Conservation (phyloP, 805 yeast species). For the Kodamaea neixiangensis region DNA sequence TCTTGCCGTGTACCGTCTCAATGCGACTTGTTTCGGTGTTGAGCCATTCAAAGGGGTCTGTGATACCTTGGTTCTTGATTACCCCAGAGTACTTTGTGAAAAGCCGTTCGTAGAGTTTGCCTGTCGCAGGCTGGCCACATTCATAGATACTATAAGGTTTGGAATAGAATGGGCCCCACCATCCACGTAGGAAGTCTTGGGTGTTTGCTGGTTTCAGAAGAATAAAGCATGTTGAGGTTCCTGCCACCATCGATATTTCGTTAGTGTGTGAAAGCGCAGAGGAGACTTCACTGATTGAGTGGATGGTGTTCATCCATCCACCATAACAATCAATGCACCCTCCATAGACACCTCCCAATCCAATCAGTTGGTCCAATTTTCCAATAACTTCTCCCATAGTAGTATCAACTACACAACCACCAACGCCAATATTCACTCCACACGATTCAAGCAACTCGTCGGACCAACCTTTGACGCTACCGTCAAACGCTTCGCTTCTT, state of each 20-base stretch:
- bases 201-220: conserved; percentile 13
- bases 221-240: conserved; percentile 61
- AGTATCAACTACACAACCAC: conserved; percentile 23
- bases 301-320: conserved; percentile 40
- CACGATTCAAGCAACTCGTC: conserved; percentile 26
- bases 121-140: conserved; percentile 61
- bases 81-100: conserved; percentile 32
- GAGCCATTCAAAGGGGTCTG: conserved; percentile 16
- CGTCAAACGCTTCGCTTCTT: conserved; percentile 48
- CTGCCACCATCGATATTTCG: conserved; percentile 54
- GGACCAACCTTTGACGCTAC: conserved; percentile 59
- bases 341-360: conserved; percentile 29
- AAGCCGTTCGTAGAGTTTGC: conserved; percentile 50
- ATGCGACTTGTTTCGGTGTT: conserved; percentile 24
- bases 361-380: conserved; percentile 18
- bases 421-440: conserved; percentile 17
- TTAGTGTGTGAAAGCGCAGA: not conserved
- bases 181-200: conserved; percentile 35
- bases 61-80: not conserved
- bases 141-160: conserved; percentile 41
- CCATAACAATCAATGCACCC: conserved; percentile 65
- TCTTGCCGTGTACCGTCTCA: conserved; percentile 20
- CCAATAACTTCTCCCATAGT: conserved; percentile 6
- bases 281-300: not conserved
- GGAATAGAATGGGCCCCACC: conserved; percentile 62